These are phyloP conservation scores for Leucogyrophana mollusca DNA, from an alignment of 768 basidiomycete genomes.

Conservation along the genomic window DNA sequence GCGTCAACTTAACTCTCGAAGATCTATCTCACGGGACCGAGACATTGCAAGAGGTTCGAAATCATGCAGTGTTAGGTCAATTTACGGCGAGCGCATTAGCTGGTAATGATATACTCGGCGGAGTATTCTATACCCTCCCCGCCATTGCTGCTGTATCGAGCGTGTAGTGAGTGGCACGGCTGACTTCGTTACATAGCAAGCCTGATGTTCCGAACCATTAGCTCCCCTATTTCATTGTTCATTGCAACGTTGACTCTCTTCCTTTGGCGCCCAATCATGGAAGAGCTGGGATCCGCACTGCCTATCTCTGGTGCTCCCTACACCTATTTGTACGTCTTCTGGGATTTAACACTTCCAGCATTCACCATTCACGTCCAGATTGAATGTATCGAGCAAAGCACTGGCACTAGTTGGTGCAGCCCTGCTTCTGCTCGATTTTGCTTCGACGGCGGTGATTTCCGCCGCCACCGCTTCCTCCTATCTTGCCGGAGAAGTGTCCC, in stretches of 20 bases:
- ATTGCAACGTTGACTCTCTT: constrained; percentile 61
- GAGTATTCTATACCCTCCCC: constrained; percentile 70
- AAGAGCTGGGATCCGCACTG: constrained; percentile 67
- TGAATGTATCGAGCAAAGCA: constrained; percentile 63
- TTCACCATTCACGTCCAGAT: constrained; percentile 27
- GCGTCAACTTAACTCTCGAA: constrained; percentile 42
- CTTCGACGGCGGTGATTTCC: constrained; percentile 68
- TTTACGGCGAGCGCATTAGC: constrained; percentile 66
- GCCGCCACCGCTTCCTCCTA: constrained; percentile 72
- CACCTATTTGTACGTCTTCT: constrained; percentile 53
- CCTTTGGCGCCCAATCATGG: constrained; percentile 74
- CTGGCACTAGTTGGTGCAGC: constrained; percentile 66
- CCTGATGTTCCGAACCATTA: constrained; percentile 17
- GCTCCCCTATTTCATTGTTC: constrained; percentile 69
- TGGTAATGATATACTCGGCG: constrained; percentile 65
- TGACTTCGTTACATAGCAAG: neutral
- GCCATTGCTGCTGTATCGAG: constrained; percentile 58
- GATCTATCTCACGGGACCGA: constrained; percentile 38
- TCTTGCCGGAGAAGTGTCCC: constrained; percentile 57
- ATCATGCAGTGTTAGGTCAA: constrained; percentile 52
- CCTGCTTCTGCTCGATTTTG: constrained; percentile 68
- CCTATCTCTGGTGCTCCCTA: constrained; percentile 73
- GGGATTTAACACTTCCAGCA: neutral
- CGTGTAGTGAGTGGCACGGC: constrained; percentile 51
- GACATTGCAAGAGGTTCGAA: constrained; percentile 26